A percentile compares a stretch with the other conserved stretches of the same genome.
Conservation (phyloP, 2,329 filamentous ascomycete genomes). For the Alternaria arbusti region DNA sequence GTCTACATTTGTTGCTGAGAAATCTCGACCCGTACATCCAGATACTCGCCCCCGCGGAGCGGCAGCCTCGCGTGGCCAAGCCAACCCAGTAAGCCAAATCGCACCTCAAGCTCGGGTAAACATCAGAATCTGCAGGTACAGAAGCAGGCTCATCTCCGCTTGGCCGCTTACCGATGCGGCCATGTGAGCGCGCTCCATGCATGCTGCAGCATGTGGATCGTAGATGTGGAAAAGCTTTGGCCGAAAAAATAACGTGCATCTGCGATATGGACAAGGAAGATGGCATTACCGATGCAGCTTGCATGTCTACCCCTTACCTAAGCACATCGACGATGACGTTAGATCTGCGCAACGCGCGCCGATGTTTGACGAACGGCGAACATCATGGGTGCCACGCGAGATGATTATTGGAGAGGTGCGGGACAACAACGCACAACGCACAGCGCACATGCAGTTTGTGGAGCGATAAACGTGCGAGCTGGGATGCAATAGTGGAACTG, state of each 20-base stretch:
- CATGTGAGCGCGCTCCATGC: background rate
- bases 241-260: background rate
- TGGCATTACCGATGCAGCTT: background rate
- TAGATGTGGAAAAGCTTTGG: background rate
- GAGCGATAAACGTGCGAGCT: background rate
- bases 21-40: background rate
- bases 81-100: background rate
- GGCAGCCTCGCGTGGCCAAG: background rate
- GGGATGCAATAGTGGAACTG: background rate
- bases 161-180: slow-evolving; percentile 1
- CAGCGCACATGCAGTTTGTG: background rate
- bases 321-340: slow-evolving; percentile 8
- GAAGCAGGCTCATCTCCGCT: slow-evolving; percentile 8
- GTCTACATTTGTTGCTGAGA: slow-evolving; percentile 13
- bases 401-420: background rate
- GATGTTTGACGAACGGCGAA: slow-evolving; percentile 1
- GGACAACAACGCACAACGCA: background rate
- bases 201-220: background rate
- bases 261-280: background rate
- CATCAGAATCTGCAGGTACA: slow-evolving; percentile 10
- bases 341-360: background rate
- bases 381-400: background rate
- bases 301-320: background rate
- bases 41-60: slow-evolving; percentile 15
- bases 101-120: background rate